Conservation (phyloP, 208 protist species). For the Blechomonas ayalai region DNA sequence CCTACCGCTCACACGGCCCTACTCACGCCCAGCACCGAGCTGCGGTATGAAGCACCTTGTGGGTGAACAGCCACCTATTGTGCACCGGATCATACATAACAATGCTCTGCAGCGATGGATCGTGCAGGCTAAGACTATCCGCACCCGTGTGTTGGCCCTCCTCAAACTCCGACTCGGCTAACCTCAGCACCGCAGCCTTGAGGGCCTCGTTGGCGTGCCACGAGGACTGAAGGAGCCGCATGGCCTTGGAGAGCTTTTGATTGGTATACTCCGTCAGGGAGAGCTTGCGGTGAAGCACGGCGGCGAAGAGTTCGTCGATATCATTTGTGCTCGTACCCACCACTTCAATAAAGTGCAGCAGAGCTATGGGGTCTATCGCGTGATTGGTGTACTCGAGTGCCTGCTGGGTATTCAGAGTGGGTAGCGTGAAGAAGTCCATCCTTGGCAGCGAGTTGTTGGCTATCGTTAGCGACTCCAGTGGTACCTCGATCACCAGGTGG, state of each 20-base stretch:
- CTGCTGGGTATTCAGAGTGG: conserved; percentile 59
- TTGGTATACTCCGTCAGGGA: conserved; percentile 52
- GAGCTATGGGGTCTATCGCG: conserved; percentile 51
- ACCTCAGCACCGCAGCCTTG: conserved; percentile 26
- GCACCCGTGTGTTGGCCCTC: conserved; percentile 35
- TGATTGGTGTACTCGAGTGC: conserved; percentile 74
- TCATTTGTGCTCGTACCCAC: conserved; percentile 78
- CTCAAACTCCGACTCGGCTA: conserved; percentile 51
- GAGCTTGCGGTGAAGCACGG: conserved; percentile 50
- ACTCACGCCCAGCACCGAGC: conserved; percentile 27
- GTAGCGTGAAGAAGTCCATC: conserved; percentile 63
- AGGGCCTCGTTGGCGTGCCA: conserved; percentile 18
- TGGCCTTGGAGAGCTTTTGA: conserved; percentile 60
- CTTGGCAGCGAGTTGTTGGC: conserved; percentile 55
- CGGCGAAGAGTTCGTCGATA: conserved; percentile 65
- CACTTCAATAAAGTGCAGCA: conserved; percentile 63
- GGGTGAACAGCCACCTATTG: conserved; percentile 34
- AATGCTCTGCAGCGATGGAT: conserved; percentile 26
- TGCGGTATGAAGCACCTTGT: conserved; percentile 35
- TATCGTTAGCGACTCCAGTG: conserved; percentile 57
- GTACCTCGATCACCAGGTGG: conserved; percentile 71
- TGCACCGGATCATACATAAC: conserved; percentile 32
- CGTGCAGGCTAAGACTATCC: conserved; percentile 26
- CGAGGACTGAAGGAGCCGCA: conserved; percentile 52
- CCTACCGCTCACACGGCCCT: neutral